Evolutionary conservation across 306 rosid species (phyloP), one percentile per base, ranked within the genome.

Genomic region (Alnus rubra): DNA sequence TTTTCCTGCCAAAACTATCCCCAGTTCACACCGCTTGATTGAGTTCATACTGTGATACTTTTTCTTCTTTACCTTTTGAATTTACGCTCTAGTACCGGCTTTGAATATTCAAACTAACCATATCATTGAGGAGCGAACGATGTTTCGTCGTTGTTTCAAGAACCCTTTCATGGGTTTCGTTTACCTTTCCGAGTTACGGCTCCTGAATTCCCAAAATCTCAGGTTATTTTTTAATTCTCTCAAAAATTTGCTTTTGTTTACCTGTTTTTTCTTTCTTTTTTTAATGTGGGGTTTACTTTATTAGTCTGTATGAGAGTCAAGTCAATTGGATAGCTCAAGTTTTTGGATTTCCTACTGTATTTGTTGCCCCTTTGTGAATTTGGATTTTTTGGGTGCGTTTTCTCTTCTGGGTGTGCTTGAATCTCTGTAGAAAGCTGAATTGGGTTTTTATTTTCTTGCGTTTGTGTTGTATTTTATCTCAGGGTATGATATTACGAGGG

Each of bases 211-310:
- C 13, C 70, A 64, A 42, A 64, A 33, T 84, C 49, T 70, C 85
- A 81, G 85, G 85, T 81, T 84, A 74, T 80, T 80, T 28, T 72
- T 56, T 30, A 30, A 53, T 58, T 42, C 64, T 58, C 64, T 28
- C 1, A 31, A 30, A 59, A 59, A 71, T 56, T 58, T 67, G 49
- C 74, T 35, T 45, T 35, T 0, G 44, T 53, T 52, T 44, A 44
- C 33, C 7, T 70, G 47, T 54, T 63, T 81, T 70, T n/a, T 59
- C 7, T 58, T 39, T 69, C 10, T n/a, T n/a, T 55, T 55, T 55
- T n/a, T 58, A 58, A 2, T 23, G 55, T 49, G 11, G 11, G 39
- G 4, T 75, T 4, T 58, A 33, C 35, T 33, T 33, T 33, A 9
- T 37, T 47, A 2, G 51, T 9, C 10, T 10, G 52, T 12, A 56